Evolutionary conservation across 306 rosid genomes (phyloP).

Genomic region (Corylus heterophylla): DNA sequence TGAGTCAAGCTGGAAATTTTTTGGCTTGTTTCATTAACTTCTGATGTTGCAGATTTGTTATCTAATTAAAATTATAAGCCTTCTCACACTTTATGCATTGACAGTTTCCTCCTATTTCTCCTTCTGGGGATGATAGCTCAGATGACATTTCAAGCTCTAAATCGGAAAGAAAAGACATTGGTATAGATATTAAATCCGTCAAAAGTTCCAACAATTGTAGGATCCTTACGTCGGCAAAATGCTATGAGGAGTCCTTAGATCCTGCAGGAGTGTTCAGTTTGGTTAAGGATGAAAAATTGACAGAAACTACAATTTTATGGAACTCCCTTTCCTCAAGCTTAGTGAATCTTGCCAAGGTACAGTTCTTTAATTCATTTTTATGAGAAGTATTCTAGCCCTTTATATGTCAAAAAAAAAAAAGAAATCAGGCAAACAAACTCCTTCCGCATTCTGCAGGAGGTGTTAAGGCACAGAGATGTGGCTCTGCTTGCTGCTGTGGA

Average conservation of each 20-base stretch:
- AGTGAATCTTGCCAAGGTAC: slow-evolving; percentile 38
- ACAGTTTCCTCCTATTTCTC: slow-evolving; percentile 26
- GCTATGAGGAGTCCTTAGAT: slow-evolving; percentile 8
- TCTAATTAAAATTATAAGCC: not conserved
- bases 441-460: slow-evolving; percentile 22
- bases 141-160: slow-evolving; percentile 26
- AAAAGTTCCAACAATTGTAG: slow-evolving; percentile 23
- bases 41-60: not conserved
- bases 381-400: not conserved
- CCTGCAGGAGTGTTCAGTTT: slow-evolving; percentile 4
- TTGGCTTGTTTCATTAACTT: slow-evolving; percentile 2
- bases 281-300: slow-evolving; percentile 16
- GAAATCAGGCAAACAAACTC: not conserved
- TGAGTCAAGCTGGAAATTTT: not conserved
- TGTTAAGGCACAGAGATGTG: slow-evolving; percentile 29
- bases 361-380: not conserved
- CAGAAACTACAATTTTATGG: slow-evolving; percentile 25
- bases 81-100: not conserved
- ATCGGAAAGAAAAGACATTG: slow-evolving; percentile 17
- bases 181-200: slow-evolving; percentile 2
- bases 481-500: slow-evolving; percentile 38
- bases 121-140: slow-evolving; percentile 7
- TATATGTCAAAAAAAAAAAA: not conserved
- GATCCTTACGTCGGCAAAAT: not conserved
- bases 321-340: slow-evolving; percentile 25